A percentile compares a stretch with the other conserved stretches of the same genome.
phyloP scores from a whole-genome alignment of 2,329 filamentous ascomycete species.

The Talaromyces sp. region DNA sequence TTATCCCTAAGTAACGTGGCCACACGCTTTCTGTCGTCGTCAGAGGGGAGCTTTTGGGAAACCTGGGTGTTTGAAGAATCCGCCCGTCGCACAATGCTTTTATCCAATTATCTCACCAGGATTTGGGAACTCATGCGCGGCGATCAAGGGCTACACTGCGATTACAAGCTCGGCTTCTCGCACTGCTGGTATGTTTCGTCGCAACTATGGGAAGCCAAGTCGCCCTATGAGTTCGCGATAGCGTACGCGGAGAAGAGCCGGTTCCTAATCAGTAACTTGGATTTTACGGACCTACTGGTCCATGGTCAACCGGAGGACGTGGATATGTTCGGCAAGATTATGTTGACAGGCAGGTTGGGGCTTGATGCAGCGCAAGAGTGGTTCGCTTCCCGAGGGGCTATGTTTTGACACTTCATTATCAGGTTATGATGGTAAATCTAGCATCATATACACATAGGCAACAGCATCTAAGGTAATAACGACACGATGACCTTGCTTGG shows the following conservation, averaged over 20 bases:
- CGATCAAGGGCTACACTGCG: constrained; percentile 16
- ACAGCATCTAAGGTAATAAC: neutral
- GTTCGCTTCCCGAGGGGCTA: constrained; percentile 18
- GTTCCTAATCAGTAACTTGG: constrained; percentile 21
- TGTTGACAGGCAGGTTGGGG: constrained; percentile 22
- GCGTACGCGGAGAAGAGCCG: constrained; percentile 24
- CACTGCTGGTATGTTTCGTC: constrained; percentile 28
- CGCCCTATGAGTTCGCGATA: constrained; percentile 24
- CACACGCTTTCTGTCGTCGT: constrained; percentile 31
- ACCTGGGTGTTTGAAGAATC: constrained; percentile 54
- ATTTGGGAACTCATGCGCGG: constrained; percentile 21
- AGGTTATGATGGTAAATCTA: neutral
- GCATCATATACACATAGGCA: neutral
- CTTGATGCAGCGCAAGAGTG: constrained; percentile 23
- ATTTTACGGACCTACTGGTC: constrained; percentile 18
- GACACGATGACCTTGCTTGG: neutral
- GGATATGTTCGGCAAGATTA: constrained; percentile 25
- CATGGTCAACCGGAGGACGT: constrained; percentile 22
- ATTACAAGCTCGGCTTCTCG: constrained; percentile 21
- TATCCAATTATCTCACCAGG: constrained; percentile 43
- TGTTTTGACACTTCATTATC: neutral
- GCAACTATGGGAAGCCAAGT: constrained; percentile 23
- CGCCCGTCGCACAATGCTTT: constrained; percentile 48
- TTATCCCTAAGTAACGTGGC: constrained; percentile 22
- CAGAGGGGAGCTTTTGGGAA: constrained; percentile 40